These are phyloP conservation scores for Pichia sorboxylosa DNA, from an alignment of 1,139 yeast genomes.

Conservation along the genomic window DNA sequence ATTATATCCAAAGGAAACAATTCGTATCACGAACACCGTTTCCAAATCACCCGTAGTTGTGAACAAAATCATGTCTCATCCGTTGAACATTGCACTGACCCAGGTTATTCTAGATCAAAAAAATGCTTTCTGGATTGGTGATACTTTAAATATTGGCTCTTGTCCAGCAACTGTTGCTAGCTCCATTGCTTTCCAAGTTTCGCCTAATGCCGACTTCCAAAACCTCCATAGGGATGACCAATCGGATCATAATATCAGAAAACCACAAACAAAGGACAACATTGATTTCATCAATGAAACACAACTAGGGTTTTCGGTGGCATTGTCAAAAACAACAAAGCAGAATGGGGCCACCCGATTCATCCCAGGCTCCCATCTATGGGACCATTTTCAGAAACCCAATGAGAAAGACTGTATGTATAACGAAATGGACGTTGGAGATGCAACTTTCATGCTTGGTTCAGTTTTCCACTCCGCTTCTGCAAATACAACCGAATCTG, in stretches of 20 bases:
- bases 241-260: slow-evolving; percentile 16
- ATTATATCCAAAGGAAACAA: slow-evolving; percentile 9
- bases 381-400: slow-evolving; percentile 23
- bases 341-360: slow-evolving; percentile 24
- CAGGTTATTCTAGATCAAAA: slow-evolving; percentile 6
- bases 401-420: slow-evolving; percentile 17
- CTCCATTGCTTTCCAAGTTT: slow-evolving; percentile 23
- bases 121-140: slow-evolving; percentile 12
- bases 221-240: slow-evolving; percentile 24
- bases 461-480: slow-evolving; percentile 24
- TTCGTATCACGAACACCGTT: slow-evolving; percentile 9
- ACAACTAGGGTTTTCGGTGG: slow-evolving; percentile 19
- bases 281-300: slow-evolving; percentile 17
- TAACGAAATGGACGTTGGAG: slow-evolving; percentile 23
- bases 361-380: slow-evolving; percentile 22
- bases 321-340: slow-evolving; percentile 18
- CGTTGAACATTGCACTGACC: slow-evolving; percentile 6
- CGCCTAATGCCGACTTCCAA: slow-evolving; percentile 21
- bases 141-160: slow-evolving; percentile 8
- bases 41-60: slow-evolving; percentile 11
- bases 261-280: slow-evolving; percentile 11
- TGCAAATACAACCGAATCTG: slow-evolving; percentile 21
- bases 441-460: slow-evolving; percentile 23
- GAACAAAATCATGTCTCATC: slow-evolving; percentile 8
- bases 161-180: slow-evolving; percentile 12